These are phyloP conservation scores for Brassica nigra DNA, from an alignment of 345 rosid genomes.

Conservation along the genomic window DNA sequence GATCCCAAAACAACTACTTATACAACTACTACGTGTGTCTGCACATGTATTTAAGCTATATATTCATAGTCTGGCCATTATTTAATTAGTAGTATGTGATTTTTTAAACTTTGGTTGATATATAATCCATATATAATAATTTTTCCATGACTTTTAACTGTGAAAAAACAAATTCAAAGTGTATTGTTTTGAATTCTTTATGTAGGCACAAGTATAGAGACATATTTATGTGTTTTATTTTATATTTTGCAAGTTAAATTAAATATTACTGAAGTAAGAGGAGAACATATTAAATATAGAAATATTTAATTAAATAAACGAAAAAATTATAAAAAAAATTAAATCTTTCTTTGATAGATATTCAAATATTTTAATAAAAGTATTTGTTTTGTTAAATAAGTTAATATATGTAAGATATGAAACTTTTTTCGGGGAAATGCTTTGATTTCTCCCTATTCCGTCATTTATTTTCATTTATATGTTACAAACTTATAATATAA, in stretches of 20 bases:
- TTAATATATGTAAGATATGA: neutral
- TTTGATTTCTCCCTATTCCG: neutral
- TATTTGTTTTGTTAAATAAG: neutral
- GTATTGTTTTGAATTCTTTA: no score
- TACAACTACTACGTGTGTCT: neutral
- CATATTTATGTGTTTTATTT: no score
- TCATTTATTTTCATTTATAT: no score
- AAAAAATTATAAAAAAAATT: no score
- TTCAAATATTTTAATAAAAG: neutral
- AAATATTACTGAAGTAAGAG: no score
- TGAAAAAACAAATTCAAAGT: neutral
- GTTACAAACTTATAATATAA: no score
- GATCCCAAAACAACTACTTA: no score
- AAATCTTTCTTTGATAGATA: neutral
- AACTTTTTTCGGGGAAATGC: neutral
- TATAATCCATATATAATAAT: no score
- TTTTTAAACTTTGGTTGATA: neutral
- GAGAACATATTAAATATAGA: no score
- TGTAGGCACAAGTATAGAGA: neutral
- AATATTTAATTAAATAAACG: no score
- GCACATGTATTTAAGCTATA: neutral
- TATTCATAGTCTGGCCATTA: neutral
- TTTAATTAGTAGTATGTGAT: neutral
- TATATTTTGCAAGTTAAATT: no score
- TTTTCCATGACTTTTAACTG: neutral